A percentile compares a stretch with the other conserved stretches of the same genome.
Evolutionary conservation across 495 filamentous ascomycete genomes (phyloP).

Genomic region (Aspergillus saccharolyticus): DNA sequence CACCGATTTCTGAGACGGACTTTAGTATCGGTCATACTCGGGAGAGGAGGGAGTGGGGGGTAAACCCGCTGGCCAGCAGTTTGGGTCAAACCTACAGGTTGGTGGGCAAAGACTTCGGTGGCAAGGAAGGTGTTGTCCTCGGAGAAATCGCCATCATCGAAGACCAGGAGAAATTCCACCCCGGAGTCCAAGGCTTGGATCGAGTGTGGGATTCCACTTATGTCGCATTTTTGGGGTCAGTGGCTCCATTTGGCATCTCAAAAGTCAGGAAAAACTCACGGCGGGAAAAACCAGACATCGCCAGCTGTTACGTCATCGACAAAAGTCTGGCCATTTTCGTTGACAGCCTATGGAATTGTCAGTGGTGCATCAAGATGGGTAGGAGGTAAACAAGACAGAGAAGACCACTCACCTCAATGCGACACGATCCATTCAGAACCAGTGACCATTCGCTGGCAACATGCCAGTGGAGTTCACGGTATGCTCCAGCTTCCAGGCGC

Average conservation of each 20-base stretch:
- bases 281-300: slow-evolving; percentile 69
- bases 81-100: slow-evolving; percentile 28
- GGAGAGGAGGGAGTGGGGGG: no score
- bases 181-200: slow-evolving; percentile 62
- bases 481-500: slow-evolving; percentile 61
- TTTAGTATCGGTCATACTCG: no score
- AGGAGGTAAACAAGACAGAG: no score
- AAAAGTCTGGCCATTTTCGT: slow-evolving; percentile 59
- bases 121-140: slow-evolving; percentile 68
- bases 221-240: neutral
- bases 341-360: slow-evolving; percentile 43
- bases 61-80: neutral
- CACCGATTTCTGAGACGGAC: slow-evolving; percentile 53
- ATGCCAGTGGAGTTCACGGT: slow-evolving; percentile 73
- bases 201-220: slow-evolving; percentile 58
- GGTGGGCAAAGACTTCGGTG: slow-evolving; percentile 57
- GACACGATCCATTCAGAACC: slow-evolving; percentile 59
- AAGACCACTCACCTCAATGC: slow-evolving; percentile 44
- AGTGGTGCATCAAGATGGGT: no score
- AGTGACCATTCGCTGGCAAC: slow-evolving; percentile 63
- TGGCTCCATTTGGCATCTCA: neutral
- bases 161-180: slow-evolving; percentile 65
- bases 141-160: slow-evolving; percentile 64
- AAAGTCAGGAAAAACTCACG: slow-evolving; percentile 19
- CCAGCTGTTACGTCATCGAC: slow-evolving; percentile 61